phyloP scores from a whole-genome alignment of 2,329 filamentous ascomycete species.

The Akanthomyces uredinophilus region DNA sequence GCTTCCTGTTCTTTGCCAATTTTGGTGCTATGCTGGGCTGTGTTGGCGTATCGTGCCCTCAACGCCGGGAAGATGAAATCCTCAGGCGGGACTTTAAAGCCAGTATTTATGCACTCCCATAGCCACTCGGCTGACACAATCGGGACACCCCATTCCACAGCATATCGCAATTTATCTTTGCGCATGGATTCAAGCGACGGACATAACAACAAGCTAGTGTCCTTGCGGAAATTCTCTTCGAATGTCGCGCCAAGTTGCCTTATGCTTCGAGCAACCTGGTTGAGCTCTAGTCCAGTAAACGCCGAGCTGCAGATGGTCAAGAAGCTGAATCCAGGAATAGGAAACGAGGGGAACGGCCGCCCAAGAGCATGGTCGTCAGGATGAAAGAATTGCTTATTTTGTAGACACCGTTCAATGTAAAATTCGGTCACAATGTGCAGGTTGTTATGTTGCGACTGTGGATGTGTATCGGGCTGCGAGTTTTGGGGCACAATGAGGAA shows the following conservation, averaged over 20 bases:
- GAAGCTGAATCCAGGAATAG: conserved; percentile 62
- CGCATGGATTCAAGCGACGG: conserved; percentile 52
- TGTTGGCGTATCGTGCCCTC: conserved; percentile 25
- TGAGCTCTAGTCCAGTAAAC: conserved; percentile 76
- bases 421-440: conserved; percentile 71
- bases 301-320: conserved; percentile 74
- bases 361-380: conserved; percentile 69
- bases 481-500: conserved; percentile 53
- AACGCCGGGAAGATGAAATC: conserved; percentile 45
- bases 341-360: conserved; percentile 67
- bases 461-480: conserved; percentile 42
- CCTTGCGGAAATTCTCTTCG: conserved; percentile 67
- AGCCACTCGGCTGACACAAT: conserved; percentile 82
- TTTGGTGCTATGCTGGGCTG: conserved; percentile 13
- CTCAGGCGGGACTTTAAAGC: conserved; percentile 41
- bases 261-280: conserved; percentile 76
- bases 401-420: conserved; percentile 86
- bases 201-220: conserved; percentile 74
- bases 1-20: conserved; percentile 11
- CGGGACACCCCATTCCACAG: conserved; percentile 68
- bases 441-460: conserved; percentile 29
- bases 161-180: conserved; percentile 74
- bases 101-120: conserved; percentile 68
- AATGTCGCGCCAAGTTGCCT: conserved; percentile 75
- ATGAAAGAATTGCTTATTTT: conserved; percentile 65